Evolutionary conservation across 1,284 basidiomycete genomes (phyloP).

Genomic region (Trametes polyzona): DNA sequence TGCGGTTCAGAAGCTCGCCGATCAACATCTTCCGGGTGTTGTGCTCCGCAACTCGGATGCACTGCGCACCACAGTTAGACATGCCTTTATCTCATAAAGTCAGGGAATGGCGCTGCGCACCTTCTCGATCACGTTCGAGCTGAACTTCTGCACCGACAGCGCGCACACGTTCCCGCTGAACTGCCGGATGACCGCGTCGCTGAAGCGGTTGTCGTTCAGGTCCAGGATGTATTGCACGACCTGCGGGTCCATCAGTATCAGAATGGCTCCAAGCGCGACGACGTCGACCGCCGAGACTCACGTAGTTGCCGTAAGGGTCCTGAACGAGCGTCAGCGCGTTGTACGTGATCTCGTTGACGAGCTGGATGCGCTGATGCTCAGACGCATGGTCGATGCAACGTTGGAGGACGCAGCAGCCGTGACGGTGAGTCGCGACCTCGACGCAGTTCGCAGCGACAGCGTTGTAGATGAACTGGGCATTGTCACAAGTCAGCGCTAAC

Average conservation of each 20-base stretch:
- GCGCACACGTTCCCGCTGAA: slow-evolving; percentile 98
- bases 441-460: slow-evolving; percentile 99
- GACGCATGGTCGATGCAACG: slow-evolving; percentile 99
- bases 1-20: slow-evolving; percentile 93
- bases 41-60: slow-evolving; percentile 96
- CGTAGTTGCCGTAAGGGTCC: slow-evolving; percentile 98
- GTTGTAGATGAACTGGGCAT: slow-evolving; percentile 94
- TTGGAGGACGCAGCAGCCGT: slow-evolving; percentile 98
- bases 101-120: slow-evolving; percentile 39
- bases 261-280: slow-evolving; percentile 1
- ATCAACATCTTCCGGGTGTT: slow-evolving; percentile 94
- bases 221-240: slow-evolving; percentile 98
- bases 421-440: slow-evolving; percentile 98
- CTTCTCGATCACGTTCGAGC: slow-evolving; percentile 94
- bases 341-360: slow-evolving; percentile 99
- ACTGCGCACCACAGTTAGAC: slow-evolving; percentile 54
- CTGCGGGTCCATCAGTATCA: slow-evolving; percentile 42
- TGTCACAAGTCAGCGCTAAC: not conserved
- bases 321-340: slow-evolving; percentile 98
- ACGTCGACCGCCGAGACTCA: slow-evolving; percentile 43
- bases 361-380: slow-evolving; percentile 92
- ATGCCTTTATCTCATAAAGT: not conserved
- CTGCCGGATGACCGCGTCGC: slow-evolving; percentile 96
- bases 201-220: slow-evolving; percentile 97
- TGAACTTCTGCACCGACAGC: slow-evolving; percentile 98